A percentile compares a stretch with the other conserved stretches of the same genome.
Evolutionary conservation across 495 filamentous ascomycete species (phyloP).

Genomic region (Neurospora sp.): DNA sequence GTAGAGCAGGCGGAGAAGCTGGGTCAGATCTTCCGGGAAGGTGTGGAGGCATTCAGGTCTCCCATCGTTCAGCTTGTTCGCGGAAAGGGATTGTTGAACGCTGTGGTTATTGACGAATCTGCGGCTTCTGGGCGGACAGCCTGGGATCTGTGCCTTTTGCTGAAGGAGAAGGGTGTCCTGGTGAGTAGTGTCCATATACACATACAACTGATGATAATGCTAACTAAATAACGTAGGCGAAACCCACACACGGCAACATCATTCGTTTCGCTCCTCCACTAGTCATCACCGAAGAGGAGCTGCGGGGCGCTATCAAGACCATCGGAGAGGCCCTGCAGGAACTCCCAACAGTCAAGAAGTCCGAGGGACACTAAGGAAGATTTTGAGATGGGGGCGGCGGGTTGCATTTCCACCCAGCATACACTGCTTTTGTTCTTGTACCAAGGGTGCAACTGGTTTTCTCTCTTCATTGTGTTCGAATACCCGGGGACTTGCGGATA

Average conservation of each 20-base stretch:
- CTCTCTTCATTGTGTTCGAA: neutral
- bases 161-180: conserved; percentile 92
- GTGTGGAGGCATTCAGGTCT: conserved; percentile 56
- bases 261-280: conserved; percentile 87
- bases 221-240: conserved; percentile 49
- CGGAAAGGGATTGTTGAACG: conserved; percentile 92
- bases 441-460: neutral
- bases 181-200: conserved; percentile 36
- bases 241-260: conserved; percentile 97
- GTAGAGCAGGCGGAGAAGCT: conserved; percentile 70
- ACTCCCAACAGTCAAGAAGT: conserved; percentile 32
- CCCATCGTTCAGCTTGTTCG: conserved; percentile 76
- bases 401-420: neutral
- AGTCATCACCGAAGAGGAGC: conserved; percentile 78
- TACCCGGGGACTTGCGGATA: neutral
- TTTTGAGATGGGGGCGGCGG: neutral
- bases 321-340: conserved; percentile 67
- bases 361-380: conserved; percentile 16
- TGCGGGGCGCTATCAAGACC: conserved; percentile 62
- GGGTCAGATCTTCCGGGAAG: conserved; percentile 75
- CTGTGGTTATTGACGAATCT: conserved; percentile 90
- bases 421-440: neutral
- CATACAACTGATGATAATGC: neutral
- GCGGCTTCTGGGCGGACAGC: conserved; percentile 75
- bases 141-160: conserved; percentile 94